Evolutionary conservation across 1,284 basidiomycete species (phyloP).

Genomic region (Fomitopsis betulina): DNA sequence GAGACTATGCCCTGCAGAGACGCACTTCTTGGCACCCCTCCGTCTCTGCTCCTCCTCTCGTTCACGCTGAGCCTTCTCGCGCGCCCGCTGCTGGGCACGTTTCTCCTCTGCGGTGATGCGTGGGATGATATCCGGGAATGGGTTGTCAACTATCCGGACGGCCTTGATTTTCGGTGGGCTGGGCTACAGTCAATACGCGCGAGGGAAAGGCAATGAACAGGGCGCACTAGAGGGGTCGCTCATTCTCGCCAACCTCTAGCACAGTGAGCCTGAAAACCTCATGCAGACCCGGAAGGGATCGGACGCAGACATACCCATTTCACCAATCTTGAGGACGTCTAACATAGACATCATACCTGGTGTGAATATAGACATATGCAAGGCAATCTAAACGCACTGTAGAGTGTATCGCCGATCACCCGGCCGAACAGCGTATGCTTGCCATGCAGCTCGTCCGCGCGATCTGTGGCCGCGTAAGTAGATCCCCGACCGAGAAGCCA

Average conservation of each 20-base stretch:
- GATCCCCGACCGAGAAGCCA: neutral
- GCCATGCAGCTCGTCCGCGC: slow-evolving; percentile 84
- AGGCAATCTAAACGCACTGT: slow-evolving; percentile 44
- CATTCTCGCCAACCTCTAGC: slow-evolving; percentile 78
- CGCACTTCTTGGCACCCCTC: slow-evolving; percentile 82
- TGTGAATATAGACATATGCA: neutral
- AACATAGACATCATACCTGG: neutral
- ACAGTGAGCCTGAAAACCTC: slow-evolving; percentile 15
- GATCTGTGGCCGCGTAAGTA: slow-evolving; percentile 42
- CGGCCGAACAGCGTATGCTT: slow-evolving; percentile 88
- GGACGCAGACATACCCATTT: slow-evolving; percentile 54
- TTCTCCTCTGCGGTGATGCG: slow-evolving; percentile 95
- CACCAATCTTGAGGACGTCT: slow-evolving; percentile 90
- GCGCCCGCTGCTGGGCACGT: slow-evolving; percentile 74
- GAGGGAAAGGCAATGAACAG: neutral
- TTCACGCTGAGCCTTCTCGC: slow-evolving; percentile 70
- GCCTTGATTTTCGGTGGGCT: slow-evolving; percentile 89
- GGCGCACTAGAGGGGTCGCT: slow-evolving; percentile 77
- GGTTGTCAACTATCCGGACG: slow-evolving; percentile 85
- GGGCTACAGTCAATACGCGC: slow-evolving; percentile 1
- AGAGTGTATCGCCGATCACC: slow-evolving; percentile 79
- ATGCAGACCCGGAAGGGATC: neutral
- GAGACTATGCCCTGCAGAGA: neutral
- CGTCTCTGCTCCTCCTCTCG: slow-evolving; percentile 70
- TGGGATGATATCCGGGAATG: slow-evolving; percentile 91